Percentiles rank a stretch among this genome's conserved stretches.
Conservation (phyloP, 176 grass and related monocot species). For the Lolium rigidum region DNA sequence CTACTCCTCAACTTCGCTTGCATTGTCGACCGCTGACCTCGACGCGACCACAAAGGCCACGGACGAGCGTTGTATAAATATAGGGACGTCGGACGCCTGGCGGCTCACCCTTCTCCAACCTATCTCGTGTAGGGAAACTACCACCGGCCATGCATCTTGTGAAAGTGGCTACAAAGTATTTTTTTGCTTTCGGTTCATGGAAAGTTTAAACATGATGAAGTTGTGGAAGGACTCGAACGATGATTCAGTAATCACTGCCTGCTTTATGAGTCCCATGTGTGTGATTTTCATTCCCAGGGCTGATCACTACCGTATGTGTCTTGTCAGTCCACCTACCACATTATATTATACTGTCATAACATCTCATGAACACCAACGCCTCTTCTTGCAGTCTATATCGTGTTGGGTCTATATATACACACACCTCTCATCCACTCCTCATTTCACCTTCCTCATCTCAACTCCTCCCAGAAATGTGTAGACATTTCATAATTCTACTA, state of each 20-base stretch:
- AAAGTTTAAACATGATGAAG: too few species aligned
- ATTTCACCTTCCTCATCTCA: too few species aligned
- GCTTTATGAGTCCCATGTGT: not conserved
- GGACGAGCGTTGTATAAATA: too few species aligned
- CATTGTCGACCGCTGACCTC: too few species aligned
- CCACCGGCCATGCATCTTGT: not conserved
- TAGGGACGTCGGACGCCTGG: too few species aligned
- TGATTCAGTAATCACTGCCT: not conserved
- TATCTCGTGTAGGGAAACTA: too few species aligned
- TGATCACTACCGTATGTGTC: not conserved
- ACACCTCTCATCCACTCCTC: too few species aligned
- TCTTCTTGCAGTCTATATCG: not conserved
- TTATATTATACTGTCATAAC: not conserved
- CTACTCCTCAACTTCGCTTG: too few species aligned
- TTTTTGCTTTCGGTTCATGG: not conserved
- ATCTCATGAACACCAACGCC: not conserved
- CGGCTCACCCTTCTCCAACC: too few species aligned
- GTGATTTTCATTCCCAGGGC: conserved; percentile 3
- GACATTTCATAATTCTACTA: too few species aligned
- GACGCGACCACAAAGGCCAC: too few species aligned
- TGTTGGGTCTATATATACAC: not conserved
- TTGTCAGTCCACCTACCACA: not conserved
- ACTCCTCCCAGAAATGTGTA: too few species aligned
- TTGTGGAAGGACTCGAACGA: not conserved
- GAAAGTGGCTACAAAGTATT: not conserved